phyloP scores from a whole-genome alignment of 768 basidiomycete species.

The Hypsizygus marmoreus region DNA sequence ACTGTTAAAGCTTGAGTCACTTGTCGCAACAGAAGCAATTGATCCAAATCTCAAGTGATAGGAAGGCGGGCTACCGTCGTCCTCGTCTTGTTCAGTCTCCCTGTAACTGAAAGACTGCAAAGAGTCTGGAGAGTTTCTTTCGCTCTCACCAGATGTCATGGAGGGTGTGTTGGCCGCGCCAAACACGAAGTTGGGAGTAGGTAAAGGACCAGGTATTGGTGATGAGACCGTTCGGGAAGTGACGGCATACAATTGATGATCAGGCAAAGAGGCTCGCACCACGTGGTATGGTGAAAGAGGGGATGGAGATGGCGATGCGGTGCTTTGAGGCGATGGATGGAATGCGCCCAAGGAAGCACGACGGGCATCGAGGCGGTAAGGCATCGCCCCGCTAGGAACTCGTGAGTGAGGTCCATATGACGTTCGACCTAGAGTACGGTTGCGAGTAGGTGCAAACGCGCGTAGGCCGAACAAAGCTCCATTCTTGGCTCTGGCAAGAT shows the following conservation, averaged over 20 bases:
- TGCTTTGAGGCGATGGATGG: conserved; percentile 35
- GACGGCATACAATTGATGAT: conserved; percentile 50
- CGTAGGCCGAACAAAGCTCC: conserved; percentile 42
- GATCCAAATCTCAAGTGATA: conserved; percentile 63
- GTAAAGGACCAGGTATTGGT: conserved; percentile 58
- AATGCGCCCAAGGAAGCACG: conserved; percentile 44
- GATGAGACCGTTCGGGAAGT: conserved; percentile 46
- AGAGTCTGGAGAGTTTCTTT: conserved; percentile 58
- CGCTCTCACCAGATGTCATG: conserved; percentile 52
- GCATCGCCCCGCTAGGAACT: conserved; percentile 27
- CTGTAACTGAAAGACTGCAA: conserved; percentile 47
- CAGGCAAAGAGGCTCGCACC: conserved; percentile 48
- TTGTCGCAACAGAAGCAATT: conserved; percentile 59
- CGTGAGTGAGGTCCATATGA: conserved; percentile 31
- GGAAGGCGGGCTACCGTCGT: conserved; percentile 45
- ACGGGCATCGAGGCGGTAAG: conserved; percentile 39
- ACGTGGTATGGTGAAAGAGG: conserved; percentile 44
- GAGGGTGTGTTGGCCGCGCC: conserved; percentile 57
- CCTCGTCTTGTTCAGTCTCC: conserved; percentile 55
- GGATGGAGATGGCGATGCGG: conserved; percentile 43
- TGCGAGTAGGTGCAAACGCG: conserved; percentile 35
- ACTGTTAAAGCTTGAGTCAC: conserved; percentile 58
- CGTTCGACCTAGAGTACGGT: conserved; percentile 28
- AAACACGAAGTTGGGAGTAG: conserved; percentile 64
- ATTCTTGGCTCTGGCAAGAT: conserved; percentile 55